phyloP scores from a whole-genome alignment of 2,329 filamentous ascomycete genomes.

The Sarocladium oryzae region DNA sequence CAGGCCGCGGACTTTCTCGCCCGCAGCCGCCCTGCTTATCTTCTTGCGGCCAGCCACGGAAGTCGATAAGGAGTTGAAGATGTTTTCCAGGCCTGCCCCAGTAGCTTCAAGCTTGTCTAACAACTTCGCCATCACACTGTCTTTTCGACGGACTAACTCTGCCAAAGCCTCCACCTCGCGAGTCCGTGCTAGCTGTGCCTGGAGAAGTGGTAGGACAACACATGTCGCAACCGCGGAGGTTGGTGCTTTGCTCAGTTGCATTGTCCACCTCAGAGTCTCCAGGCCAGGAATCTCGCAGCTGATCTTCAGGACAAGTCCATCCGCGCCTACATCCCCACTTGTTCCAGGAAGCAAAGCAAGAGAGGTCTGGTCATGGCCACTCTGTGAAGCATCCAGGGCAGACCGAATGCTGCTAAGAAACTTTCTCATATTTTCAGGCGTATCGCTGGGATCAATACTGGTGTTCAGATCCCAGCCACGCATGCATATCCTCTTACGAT shows the following conservation, averaged over 20 bases:
- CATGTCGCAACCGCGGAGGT: conserved; percentile 37
- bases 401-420: conserved; percentile 57
- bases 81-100: conserved; percentile 44
- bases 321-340: conserved; percentile 16
- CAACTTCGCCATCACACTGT: conserved; percentile 42
- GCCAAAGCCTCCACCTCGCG: conserved; percentile 38
- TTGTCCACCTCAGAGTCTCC: conserved; percentile 57
- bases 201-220: conserved; percentile 46
- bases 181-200: conserved; percentile 34
- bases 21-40: conserved; percentile 35
- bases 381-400: conserved; percentile 41
- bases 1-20: conserved; percentile 44
- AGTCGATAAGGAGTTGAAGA: conserved; percentile 44
- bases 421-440: conserved; percentile 58
- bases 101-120: conserved; percentile 48
- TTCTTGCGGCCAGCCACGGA: conserved; percentile 30
- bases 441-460: conserved; percentile 67
- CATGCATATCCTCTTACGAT: conserved; percentile 53
- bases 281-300: conserved; percentile 60
- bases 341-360: conserved; percentile 32
- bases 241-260: conserved; percentile 45
- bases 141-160: conserved; percentile 41
- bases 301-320: conserved; percentile 45
- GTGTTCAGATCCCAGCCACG: conserved; percentile 58
- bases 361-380: conserved; percentile 36